Base-by-base conservation (phyloP, 164 flowering plant genomes). In the Euptelea pleiosperma region DNA sequence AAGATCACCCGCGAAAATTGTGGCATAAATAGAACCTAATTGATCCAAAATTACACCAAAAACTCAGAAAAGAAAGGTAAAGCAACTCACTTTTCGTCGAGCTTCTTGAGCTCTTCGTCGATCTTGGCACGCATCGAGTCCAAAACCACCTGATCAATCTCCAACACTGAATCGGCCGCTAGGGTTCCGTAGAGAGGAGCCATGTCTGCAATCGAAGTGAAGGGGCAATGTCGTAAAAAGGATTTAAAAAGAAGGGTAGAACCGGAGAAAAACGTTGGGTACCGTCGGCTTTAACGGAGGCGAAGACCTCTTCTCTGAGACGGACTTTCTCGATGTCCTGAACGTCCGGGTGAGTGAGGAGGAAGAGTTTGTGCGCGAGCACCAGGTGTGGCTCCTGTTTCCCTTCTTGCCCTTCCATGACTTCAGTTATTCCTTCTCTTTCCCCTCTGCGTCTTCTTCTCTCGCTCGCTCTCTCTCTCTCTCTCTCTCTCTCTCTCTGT, bases 251-350 rank as follows among this genome's bases (percentile, higher is more conserved):
- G 2, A 34, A 34, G 43, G 33, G 22, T n/a, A 50, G 6, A 47
- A 53, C 0, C 4, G 29, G 33, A 42, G 12, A 25, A n/a, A 52
- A 55, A 8, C 37, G 12, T 19, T 6, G 49, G 35, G 62, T 76
- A 93, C 98, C 87, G 55, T 83, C 75, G 26, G 81, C 62, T 65
- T 78, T 77, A 39, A 93, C 81, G 31, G 68, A 52, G 15, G 72
- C 51, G 34, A 83, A 54, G 50, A 87, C 97, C 61, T 93, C 97
- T 8, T 86, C 94, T 4, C 76, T 77, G 72, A 93, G 84, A 10
- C 73, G 78, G 44, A 90, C 86, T 62, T 86, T 93, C 70, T 90
- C 97, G 65, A 93, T 86, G 76, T 93, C 98, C 14, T 62, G 76
- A 1, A 85, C 84, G n/a, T 87, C 97, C 1, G 84, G 77, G 6